These are phyloP conservation scores for Globisporangium nodosum DNA, from an alignment of 352 stramenopile genomes.

Conservation along the genomic window DNA sequence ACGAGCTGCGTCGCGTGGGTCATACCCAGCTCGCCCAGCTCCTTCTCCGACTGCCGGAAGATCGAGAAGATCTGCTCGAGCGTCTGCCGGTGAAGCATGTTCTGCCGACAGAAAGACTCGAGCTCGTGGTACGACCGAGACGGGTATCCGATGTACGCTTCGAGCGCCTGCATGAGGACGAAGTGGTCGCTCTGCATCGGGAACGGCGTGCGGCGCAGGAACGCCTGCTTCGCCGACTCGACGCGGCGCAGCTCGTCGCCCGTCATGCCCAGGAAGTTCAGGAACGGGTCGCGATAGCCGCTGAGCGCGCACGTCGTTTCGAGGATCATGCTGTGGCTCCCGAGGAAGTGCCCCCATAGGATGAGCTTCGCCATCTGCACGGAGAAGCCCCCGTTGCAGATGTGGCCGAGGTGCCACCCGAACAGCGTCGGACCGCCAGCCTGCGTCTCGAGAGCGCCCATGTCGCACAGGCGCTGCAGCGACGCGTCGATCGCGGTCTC, in stretches of 20 bases:
- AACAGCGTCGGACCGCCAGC: slow-evolving; percentile 45
- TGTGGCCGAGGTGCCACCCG: slow-evolving; percentile 68
- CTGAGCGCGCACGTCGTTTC: slow-evolving; percentile 67
- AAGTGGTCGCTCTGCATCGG: slow-evolving; percentile 67
- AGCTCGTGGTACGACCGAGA: slow-evolving; percentile 30
- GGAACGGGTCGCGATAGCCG: slow-evolving; percentile 71
- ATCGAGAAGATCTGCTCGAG: slow-evolving; percentile 65
- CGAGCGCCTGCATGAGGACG: slow-evolving; percentile 57
- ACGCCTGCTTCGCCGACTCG: slow-evolving; percentile 44
- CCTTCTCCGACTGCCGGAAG: slow-evolving; percentile 57
- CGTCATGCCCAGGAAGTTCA: slow-evolving; percentile 67
- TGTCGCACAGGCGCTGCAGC: slow-evolving; percentile 80
- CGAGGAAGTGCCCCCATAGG: slow-evolving; percentile 64
- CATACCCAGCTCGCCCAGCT: slow-evolving; percentile 51
- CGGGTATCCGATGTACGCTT: slow-evolving; percentile 43
- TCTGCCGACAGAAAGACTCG: slow-evolving; percentile 47
- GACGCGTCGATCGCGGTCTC: slow-evolving; percentile 89
- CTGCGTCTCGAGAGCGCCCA: slow-evolving; percentile 56
- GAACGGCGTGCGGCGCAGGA: slow-evolving; percentile 37
- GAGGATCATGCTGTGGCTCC: slow-evolving; percentile 54
- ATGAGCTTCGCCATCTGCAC: slow-evolving; percentile 71
- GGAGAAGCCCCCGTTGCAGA: slow-evolving; percentile 58
- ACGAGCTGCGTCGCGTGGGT: slow-evolving; percentile 41
- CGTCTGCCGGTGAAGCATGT: slow-evolving; percentile 59
- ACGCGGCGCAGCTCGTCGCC: slow-evolving; percentile 49